phyloP scores from a whole-genome alignment of 2,329 filamentous ascomycete species.

The Bipolaris sorokiniana region DNA sequence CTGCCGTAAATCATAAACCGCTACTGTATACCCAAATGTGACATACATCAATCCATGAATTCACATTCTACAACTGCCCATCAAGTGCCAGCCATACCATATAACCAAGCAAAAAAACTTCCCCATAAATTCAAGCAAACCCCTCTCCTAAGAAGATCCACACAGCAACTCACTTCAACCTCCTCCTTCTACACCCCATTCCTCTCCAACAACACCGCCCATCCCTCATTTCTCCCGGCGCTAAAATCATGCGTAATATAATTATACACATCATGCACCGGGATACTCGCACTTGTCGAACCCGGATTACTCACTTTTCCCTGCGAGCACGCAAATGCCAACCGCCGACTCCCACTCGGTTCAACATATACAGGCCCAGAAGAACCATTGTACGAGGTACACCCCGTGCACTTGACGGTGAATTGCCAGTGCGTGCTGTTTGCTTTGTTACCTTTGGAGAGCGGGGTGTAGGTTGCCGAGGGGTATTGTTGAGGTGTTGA shows the following conservation, averaged over 20 bases:
- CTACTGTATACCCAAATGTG: too few species aligned
- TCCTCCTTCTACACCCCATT: conserved; percentile 27
- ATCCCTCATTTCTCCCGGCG: conserved; percentile 33
- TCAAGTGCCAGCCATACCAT: too few species aligned
- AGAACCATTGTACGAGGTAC: conserved; percentile 31
- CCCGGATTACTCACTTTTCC: conserved; percentile 29
- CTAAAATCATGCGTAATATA: conserved; percentile 41
- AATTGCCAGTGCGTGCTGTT: conserved; percentile 44
- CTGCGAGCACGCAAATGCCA: conserved; percentile 35
- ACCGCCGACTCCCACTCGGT: conserved; percentile 25
- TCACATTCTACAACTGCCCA: too few species aligned
- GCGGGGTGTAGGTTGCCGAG: conserved; percentile 31
- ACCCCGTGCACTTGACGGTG: conserved; percentile 41
- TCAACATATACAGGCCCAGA: conserved; percentile 26
- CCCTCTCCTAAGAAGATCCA: too few species aligned
- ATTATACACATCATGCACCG: conserved; percentile 38
- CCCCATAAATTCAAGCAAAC: too few species aligned
- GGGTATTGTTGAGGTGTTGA: conserved; percentile 31
- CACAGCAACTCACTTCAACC: too few species aligned
- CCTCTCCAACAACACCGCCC: conserved; percentile 26
- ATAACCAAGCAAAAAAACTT: too few species aligned
- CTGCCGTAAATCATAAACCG: too few species aligned
- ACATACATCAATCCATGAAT: too few species aligned
- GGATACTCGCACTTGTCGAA: conserved; percentile 30
- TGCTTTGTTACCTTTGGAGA: conserved; percentile 34